These are phyloP conservation scores for Limnanthes douglasii DNA, from an alignment of 345 rosid species.

Conservation along the genomic window DNA sequence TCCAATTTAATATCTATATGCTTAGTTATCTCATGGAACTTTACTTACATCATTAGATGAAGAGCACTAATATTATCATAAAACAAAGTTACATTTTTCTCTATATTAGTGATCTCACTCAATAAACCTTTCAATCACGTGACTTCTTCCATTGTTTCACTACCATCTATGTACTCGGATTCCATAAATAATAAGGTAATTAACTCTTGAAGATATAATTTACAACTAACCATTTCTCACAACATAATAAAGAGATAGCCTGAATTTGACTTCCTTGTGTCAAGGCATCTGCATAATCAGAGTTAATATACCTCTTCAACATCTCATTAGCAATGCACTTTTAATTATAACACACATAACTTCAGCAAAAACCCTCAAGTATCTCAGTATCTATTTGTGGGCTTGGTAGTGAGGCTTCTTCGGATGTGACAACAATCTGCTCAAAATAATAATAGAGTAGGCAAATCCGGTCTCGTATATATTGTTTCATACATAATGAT, in stretches of 20 bases:
- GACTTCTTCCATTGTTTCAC: neutral
- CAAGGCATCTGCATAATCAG: neutral
- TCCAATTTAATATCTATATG: neutral
- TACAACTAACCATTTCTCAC: neutral
- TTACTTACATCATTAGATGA: neutral
- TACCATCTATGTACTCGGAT: neutral
- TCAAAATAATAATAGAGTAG: too few species aligned
- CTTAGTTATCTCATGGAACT: neutral
- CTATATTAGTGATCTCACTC: too few species aligned
- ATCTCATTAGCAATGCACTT: too few species aligned
- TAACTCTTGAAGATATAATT: neutral
- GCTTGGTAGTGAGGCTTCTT: too few species aligned
- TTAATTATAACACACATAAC: too few species aligned
- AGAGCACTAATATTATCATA: too few species aligned
- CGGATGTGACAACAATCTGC: too few species aligned
- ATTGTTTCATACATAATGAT: too few species aligned
- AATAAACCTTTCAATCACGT: neutral
- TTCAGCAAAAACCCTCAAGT: too few species aligned
- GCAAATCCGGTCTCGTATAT: too few species aligned
- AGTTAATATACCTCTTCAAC: neutral
- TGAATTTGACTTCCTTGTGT: neutral
- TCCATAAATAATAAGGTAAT: neutral
- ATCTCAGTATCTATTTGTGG: too few species aligned
- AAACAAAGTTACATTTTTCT: too few species aligned
- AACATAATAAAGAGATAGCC: neutral